Evolutionary conservation across 1,284 basidiomycete genomes (phyloP), one percentile per base, ranked within the genome.

Genomic region (Phellopilus nigrolimitatus): DNA sequence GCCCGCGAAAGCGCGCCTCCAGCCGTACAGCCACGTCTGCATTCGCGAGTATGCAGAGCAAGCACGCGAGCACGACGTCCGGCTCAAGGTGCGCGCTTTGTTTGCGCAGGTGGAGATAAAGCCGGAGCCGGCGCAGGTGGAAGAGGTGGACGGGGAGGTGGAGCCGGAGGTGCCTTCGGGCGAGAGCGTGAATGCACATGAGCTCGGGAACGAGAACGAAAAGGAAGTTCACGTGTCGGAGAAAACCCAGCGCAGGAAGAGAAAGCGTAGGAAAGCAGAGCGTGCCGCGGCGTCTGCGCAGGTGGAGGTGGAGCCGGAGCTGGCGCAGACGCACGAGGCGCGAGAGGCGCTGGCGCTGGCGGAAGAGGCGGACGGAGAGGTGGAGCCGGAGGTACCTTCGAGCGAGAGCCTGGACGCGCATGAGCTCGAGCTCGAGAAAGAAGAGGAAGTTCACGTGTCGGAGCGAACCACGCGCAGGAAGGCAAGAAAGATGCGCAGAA

Each of bases 11-110:
- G 90, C 88, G 0, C 73, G 71, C 15, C 68, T 88, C 25, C 91
- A 94, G 61, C 91, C 90, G 0, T 86, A 77, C 69, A 91, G 88
- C 61, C 88, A 91, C 60, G 66, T 91, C 13, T 86, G 82, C 59
- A 74, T 91, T 53, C 71, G 70, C 1, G 88, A 91, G 61, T 91
- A 90, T 60, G 69, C 73, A 7, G 65, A 66, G 1, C 62, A 64
- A 3, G 66, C 67, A 59, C 73, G 82, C 10, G 65, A 64, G 19
- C 59, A 57, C 12, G 83, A 85, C 61, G 52, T 82, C 13, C 64
- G 57, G 9, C 55, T 56, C 19, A 49, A 69, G 28, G 54, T 15
- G 2, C 12, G 30, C 25, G 27, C 4, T 13, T 13, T 31, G 1
- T 2, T 31, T 3, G 17, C n/a, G 9, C 10, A 45, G 30, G 6